phyloP scores from a whole-genome alignment of 805 yeast genomes.

The Kodamaea nitidulidarum region DNA sequence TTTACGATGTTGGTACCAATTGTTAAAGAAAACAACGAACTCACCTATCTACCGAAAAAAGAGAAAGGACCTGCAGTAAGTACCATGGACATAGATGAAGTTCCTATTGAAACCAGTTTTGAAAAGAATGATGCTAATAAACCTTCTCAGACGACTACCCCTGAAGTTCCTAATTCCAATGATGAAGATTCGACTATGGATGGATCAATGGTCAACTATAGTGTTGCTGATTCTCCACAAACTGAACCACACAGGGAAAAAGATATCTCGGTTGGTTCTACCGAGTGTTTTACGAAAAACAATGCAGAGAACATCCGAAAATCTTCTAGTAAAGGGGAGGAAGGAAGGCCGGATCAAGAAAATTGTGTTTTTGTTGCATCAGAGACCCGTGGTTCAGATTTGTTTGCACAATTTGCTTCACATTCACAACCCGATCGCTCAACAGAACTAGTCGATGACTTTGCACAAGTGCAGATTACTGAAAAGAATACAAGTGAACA shows the following conservation, averaged over 20 bases:
- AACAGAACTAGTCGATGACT: constrained; percentile 22
- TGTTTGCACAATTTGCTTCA: not conserved
- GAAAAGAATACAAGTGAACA: constrained; percentile 17
- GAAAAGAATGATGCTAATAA: too few species aligned
- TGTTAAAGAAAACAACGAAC: constrained; percentile 9
- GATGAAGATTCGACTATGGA: too few species aligned
- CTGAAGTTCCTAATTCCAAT: too few species aligned
- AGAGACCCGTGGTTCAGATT: not conserved
- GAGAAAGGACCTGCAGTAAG: not conserved
- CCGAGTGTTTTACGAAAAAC: too few species aligned
- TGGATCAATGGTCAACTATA: too few species aligned
- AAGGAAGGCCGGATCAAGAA: too few species aligned
- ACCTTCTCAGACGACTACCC: too few species aligned
- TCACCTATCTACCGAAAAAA: constrained; percentile 8
- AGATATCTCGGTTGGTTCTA: too few species aligned
- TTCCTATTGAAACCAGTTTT: not conserved
- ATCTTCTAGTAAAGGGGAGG: too few species aligned
- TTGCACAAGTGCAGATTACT: constrained; percentile 28
- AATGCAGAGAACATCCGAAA: too few species aligned
- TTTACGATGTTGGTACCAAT: constrained; percentile 30
- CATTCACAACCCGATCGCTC: constrained; percentile 12
- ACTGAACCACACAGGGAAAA: too few species aligned
- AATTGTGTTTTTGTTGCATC: not conserved
- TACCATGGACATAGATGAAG: not conserved
- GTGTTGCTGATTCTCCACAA: too few species aligned